phyloP scores from a whole-genome alignment of 2,329 filamentous ascomycete species.

The Alternaria sp. region DNA sequence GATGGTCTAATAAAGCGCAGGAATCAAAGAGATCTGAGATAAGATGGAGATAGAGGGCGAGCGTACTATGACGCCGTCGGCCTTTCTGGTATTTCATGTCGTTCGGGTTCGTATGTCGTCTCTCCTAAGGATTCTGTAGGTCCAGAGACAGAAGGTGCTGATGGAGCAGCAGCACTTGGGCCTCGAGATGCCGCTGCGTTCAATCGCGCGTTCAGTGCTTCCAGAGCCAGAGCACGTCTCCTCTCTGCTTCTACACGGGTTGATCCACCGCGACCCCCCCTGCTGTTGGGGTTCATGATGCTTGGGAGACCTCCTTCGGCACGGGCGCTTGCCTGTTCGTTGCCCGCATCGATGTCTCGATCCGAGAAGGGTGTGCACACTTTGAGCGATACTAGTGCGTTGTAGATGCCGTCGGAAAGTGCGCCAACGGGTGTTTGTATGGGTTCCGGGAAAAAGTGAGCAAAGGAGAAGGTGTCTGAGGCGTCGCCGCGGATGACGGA shows the following conservation, averaged over 20 bases:
- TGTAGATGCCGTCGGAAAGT: slow-evolving; percentile 78
- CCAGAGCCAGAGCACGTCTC: slow-evolving; percentile 85
- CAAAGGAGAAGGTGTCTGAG: slow-evolving; percentile 94
- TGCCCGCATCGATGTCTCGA: slow-evolving; percentile 77
- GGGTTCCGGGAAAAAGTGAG: slow-evolving; percentile 90
- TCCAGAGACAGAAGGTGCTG: slow-evolving; percentile 39
- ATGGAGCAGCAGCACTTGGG: slow-evolving; percentile 52
- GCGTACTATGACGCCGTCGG: slow-evolving; percentile 26
- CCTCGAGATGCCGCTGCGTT: slow-evolving; percentile 75
- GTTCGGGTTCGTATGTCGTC: slow-evolving; percentile 54
- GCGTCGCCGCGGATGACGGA: slow-evolving; percentile 81
- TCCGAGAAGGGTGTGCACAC: slow-evolving; percentile 87
- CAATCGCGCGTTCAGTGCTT: slow-evolving; percentile 89
- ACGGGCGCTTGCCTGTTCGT: slow-evolving; percentile 72
- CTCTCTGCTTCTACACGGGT: slow-evolving; percentile 92
- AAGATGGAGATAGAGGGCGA: neutral
- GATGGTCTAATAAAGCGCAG: neutral
- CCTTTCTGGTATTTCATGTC: slow-evolving; percentile 37
- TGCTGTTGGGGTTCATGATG: slow-evolving; percentile 61
- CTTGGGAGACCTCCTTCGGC: slow-evolving; percentile 68
- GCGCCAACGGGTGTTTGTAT: slow-evolving; percentile 79
- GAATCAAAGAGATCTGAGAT: slow-evolving; percentile 2
- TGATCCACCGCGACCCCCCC: slow-evolving; percentile 61
- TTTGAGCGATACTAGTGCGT: slow-evolving; percentile 74
- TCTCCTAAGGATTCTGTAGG: slow-evolving; percentile 51